A percentile compares a stretch with the other conserved stretches of the same genome.
phyloP scores from a whole-genome alignment of 1,284 basidiomycete species.

The Rhodofomes roseus region DNA sequence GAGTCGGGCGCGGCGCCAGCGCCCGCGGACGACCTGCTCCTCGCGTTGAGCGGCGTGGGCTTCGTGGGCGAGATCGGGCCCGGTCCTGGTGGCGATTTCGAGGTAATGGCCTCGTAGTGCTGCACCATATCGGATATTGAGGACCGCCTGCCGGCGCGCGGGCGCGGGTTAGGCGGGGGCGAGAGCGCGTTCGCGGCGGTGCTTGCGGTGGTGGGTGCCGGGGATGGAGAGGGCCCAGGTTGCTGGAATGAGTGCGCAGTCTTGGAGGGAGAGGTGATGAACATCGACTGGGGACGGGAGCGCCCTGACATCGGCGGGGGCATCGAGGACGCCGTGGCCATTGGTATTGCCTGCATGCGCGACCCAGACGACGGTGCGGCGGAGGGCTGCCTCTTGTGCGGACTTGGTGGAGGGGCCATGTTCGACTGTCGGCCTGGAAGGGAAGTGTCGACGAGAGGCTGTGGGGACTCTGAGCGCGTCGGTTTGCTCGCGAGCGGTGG shows the following conservation, averaged over 20 bases:
- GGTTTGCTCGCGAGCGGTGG: conserved; percentile 15
- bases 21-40: conserved; percentile 15
- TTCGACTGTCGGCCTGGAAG: conserved; percentile 14
- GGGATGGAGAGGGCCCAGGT: conserved; percentile 28
- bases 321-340: conserved; percentile 11
- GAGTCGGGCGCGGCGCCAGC: conserved; percentile 1
- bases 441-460: conserved; percentile 20
- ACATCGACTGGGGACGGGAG: conserved; percentile 70
- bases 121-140: conserved; percentile 84
- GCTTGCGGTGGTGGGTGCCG: conserved; percentile 32
- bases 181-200: conserved; percentile 32
- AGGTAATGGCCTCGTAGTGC: conserved; percentile 62
- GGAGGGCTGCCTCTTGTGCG: conserved; percentile 20
- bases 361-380: conserved; percentile 3
- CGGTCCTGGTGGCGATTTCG: conserved; percentile 16
- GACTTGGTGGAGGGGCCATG: conserved; percentile 21
- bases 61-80: conserved; percentile 32
- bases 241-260: conserved; percentile 11
- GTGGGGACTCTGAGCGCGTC: conserved; percentile 25
- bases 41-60: conserved; percentile 26
- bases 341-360: conserved; percentile 2
- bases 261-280: conserved; percentile 45
- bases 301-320: conserved; percentile 21
- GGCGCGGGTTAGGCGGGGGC: conserved; percentile 21
- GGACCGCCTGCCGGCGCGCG: conserved; percentile 46